Evolutionary conservation across 495 filamentous ascomycete genomes (phyloP), one percentile per base, ranked within the genome.

Genomic region (Penicillium bialowiezense): DNA sequence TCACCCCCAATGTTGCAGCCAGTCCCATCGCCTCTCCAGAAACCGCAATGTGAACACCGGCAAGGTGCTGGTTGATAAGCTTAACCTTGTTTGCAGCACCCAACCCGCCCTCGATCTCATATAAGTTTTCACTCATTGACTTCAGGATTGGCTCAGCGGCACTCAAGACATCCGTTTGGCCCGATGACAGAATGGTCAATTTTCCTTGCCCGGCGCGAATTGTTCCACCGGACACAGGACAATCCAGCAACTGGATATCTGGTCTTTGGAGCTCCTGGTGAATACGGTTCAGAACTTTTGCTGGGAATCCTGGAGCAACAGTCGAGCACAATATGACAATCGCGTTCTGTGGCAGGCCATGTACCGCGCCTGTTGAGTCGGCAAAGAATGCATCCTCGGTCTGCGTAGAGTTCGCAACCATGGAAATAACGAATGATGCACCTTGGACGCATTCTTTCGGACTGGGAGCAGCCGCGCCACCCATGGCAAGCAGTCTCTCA

Each of bases 41-140:
- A 9, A 32, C 32, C 3, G 48, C 48, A 38, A 51, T 51, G 38
- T 51, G 48, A 37, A 51, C 20, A 29, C 48, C 48, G 12, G 48
- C 48, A 44, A 51, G 48, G 21, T 51, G 48, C 23, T 51, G 48
- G 26, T 51, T 51, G 21, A 51, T 13, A 33, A 51, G 48, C 38
- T 51, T 51, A 32, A 51, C 40, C 26, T 51, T 51, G 21, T 44
- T 51, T 17, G 48, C 48, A 6, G 40, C 41, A 6, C 40, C 48
- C 12, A 51, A 18, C 3, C 48, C 48, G 7, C 48, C 48, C 12
- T 44, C 40, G 23, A 51, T 51, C 31, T 39, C 32, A 18, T 44
- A 51, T 8, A 44, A 20, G 10, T 44, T 44, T 12, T 44, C 48
- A 21, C 48, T 40, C 40, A 51, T 44, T 18, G 48, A 51, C 17